Base-by-base conservation (phyloP, 1,284 basidiomycete species). In the Austroboletus niveus region DNA sequence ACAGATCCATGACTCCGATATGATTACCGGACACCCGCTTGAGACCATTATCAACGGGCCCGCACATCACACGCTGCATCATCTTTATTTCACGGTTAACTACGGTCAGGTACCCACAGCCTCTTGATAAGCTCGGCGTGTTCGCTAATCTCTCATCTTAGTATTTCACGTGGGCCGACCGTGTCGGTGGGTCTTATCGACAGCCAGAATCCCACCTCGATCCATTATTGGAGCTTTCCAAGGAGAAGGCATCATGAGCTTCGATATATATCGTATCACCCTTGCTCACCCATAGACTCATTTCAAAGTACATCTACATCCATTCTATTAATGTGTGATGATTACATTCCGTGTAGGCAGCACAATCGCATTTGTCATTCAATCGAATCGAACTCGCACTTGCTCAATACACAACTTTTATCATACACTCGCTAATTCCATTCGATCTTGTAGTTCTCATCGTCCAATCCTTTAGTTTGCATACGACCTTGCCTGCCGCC, bases 1-100 rank as follows among this genome's bases (percentile, higher is more conserved):
- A 12, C 17, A 92, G 89, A 99, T 99, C 62, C 96, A 99, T 70
- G 96, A 99, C 71, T 95, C 92, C n/a, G 97, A 99, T 75, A 98
- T 99, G 94, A 87, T 98, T 68, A 92, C 91, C 43, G 94, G 90
- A n/a, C 89, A 93, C 67, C 77, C 87, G 8, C 78, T 97, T 2
- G 96, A 98, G 72, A 85, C 80, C 64, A 72, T 94, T 69, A 96
- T 99, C 75, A 99, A 99, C 72, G 94, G 94, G 12, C 97, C 96
- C 4, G 93, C 96, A 5, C 96, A 99, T 66, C 96, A 99, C 72
- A 98, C 95, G 0, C 77, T 98, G 42, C 95, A 98, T 69, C 96
- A 98, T 66, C 72, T 98, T 36, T 94, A 95, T 75, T 98, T 97
- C 72, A 97, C 90, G 27, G 90, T 92, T 65, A 98, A 98, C 78